Evolutionary conservation across 352 stramenopile species (phyloP).

Genomic region (Pythium phragmitis): DNA sequence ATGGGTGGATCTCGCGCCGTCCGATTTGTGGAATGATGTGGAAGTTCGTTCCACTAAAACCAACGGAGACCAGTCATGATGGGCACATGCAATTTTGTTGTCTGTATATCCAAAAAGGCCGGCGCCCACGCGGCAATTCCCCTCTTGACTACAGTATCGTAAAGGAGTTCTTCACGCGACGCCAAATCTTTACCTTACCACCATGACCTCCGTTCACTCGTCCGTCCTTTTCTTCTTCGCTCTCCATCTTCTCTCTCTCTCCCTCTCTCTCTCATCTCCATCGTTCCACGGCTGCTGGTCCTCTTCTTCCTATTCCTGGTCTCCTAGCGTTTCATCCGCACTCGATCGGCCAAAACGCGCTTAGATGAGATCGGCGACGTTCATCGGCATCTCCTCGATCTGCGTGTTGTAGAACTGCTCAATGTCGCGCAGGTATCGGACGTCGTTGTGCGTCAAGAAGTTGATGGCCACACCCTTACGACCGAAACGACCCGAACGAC

Average conservation of each 20-base stretch:
- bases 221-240: background rate
- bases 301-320: conserved; percentile 34
- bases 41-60: conserved; percentile 14
- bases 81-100: conserved; percentile 27
- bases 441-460: conserved; percentile 99
- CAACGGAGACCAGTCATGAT: conserved; percentile 5
- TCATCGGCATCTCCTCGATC: conserved; percentile 99
- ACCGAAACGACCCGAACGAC: conserved; percentile 99
- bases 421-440: conserved; percentile 99
- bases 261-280: background rate
- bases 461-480: conserved; percentile 99
- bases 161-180: background rate
- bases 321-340: conserved; percentile 8
- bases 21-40: background rate
- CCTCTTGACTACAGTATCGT: background rate
- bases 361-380: conserved; percentile 99
- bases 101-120: conserved; percentile 32
- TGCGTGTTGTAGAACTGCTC: conserved; percentile 99
- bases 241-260: conserved; percentile 1
- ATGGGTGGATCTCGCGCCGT: conserved; percentile 18
- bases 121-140: background rate
- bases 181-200: conserved; percentile 17
- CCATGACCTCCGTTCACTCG: background rate
- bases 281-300: conserved; percentile 9
- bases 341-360: conserved; percentile 6